Evolutionary conservation across 192 early-diverging fungal genomes (phyloP), one percentile per base, ranked within the genome.

Genomic region (Allomyces javanicus): DNA sequence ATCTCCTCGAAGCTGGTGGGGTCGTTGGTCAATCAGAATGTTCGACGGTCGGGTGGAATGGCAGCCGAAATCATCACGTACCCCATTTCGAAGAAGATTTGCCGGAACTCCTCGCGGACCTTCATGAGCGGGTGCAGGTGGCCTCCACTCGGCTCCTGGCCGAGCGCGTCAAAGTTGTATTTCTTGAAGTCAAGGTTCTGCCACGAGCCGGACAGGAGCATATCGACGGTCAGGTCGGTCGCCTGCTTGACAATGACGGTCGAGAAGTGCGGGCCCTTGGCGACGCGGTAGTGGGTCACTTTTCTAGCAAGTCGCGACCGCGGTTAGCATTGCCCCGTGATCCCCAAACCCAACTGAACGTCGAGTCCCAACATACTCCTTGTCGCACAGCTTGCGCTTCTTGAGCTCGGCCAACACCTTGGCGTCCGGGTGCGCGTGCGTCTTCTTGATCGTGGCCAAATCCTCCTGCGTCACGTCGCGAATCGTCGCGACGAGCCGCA

Each of bases 81-180:
- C 86, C 94, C 96, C 69, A 95, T 87, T 78, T 99, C 93, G 72
- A 99, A 93, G 81, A 99, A 99, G 76, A 97, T 93, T 74, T 95
- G 86, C 27, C 95, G 82, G 82, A 96, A 96, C 79, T 99, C 96
- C 71, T 97, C 93, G 64, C 95, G 89, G 65, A 97, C 93, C 75
- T 99, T 99, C 88, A 99, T 88, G 65, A 99, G 81, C 67, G 96
- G 96, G 72, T 99, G 96, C 68, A 99, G 80, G 67, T 93, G 86
- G 11, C 96, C 96, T 62, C 86, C 87, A 58, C 71, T 70, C 22
- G 91, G 91, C 61, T 78, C 79, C 68, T 90, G 73, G 72, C 96
- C 94, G 61, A 77, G 74, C 24, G 91, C 88, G 70, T 90, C 85
- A 84, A 99, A 96, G 82, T 99, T 99, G 83, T 96, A 99, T 74